A percentile compares a stretch with the other conserved stretches of the same genome.
phyloP scores from a whole-genome alignment of 495 filamentous ascomycete genomes.

The Copromyces sp. region DNA sequence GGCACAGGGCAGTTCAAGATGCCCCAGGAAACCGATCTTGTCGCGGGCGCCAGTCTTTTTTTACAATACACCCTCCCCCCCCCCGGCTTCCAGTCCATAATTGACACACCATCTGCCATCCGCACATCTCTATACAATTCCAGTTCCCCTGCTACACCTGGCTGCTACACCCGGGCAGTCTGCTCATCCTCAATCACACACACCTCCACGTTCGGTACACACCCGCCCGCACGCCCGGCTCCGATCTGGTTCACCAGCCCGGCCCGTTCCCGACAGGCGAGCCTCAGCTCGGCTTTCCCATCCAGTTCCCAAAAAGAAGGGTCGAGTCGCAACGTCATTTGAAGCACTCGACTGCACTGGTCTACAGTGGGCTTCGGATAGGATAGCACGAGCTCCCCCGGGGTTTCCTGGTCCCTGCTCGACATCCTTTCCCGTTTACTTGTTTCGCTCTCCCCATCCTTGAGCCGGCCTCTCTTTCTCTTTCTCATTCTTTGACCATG shows the following conservation, averaged over 20 bases:
- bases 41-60: neutral
- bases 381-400: neutral
- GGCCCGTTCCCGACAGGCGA: neutral
- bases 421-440: neutral
- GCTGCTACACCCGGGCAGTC: neutral
- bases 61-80: neutral
- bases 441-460: constrained; percentile 5
- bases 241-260: neutral
- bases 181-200: neutral
- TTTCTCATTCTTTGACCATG: constrained; percentile 15
- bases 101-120: neutral
- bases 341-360: neutral
- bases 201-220: neutral
- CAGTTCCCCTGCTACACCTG: neutral
- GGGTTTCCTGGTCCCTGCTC: neutral
- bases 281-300: neutral
- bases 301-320: neutral
- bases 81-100: neutral
- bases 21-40: neutral
- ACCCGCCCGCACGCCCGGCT: neutral
- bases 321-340: constrained; percentile 1
- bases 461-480: neutral
- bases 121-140: neutral
- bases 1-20: neutral
- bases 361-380: neutral